phyloP scores from a whole-genome alignment of 768 basidiomycete species.

The Plicaturopsis crispa region DNA sequence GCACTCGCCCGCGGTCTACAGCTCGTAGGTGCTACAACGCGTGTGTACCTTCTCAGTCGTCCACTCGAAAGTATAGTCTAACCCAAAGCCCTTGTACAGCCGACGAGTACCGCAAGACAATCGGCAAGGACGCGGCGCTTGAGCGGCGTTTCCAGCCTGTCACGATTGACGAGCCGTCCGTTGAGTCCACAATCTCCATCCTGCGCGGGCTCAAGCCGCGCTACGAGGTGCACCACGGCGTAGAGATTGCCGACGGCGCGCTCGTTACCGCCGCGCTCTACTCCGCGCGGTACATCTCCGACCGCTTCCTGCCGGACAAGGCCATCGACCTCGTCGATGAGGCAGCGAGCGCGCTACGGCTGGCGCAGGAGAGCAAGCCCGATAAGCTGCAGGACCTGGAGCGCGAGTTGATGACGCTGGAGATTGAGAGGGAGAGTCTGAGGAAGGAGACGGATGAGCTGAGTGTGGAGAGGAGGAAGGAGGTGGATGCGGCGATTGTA shows the following conservation, averaged over 20 bases:
- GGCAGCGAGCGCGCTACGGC: conserved; percentile 77
- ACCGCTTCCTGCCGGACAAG: conserved; percentile 86
- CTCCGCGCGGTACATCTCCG: conserved; percentile 76
- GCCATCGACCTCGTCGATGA: conserved; percentile 92
- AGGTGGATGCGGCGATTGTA: conserved; percentile 59
- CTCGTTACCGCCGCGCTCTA: conserved; percentile 84
- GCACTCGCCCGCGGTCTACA: conserved; percentile 82
- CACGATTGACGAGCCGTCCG: conserved; percentile 80
- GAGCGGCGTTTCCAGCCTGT: conserved; percentile 91
- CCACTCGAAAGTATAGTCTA: neutral
- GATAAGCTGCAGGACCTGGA: conserved; percentile 79
- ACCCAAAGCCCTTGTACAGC: conserved; percentile 33
- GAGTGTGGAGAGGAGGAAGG: conserved; percentile 62
- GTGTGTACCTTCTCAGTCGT: conserved; percentile 31
- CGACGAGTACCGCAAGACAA: conserved; percentile 87
- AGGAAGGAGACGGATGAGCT: conserved; percentile 86
- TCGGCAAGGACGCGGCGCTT: conserved; percentile 86
- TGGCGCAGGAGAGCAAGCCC: conserved; percentile 86
- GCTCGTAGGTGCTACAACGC: conserved; percentile 86
- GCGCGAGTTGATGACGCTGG: conserved; percentile 75
- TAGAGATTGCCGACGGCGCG: conserved; percentile 83
- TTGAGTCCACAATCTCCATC: conserved; percentile 80
- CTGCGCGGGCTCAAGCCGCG: conserved; percentile 77
- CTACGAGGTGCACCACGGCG: conserved; percentile 91
- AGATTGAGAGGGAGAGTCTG: conserved; percentile 85